Conservation (phyloP, 176 grass and related monocot genomes). For the Aegilops tauschii region DNA sequence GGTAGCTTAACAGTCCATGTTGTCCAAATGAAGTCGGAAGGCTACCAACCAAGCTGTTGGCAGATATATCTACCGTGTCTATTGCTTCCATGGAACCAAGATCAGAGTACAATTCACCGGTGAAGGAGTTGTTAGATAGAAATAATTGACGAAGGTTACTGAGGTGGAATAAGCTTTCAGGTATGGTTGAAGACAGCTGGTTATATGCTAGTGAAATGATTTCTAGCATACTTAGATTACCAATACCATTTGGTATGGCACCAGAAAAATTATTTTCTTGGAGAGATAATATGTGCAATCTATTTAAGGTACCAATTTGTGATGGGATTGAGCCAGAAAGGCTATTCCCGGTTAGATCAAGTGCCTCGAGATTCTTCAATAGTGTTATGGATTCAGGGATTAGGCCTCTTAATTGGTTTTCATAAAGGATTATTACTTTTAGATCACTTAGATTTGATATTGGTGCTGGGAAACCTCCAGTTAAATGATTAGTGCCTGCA, state of each 20-base stretch:
- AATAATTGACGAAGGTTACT: neutral
- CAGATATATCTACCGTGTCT: neutral
- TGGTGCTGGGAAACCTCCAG: neutral
- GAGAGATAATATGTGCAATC: neutral
- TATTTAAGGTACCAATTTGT: neutral
- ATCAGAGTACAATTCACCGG: neutral
- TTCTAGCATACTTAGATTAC: neutral
- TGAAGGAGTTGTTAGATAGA: neutral
- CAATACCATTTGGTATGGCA: neutral
- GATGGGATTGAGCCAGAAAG: neutral
- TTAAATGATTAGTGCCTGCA: neutral
- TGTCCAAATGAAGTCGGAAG: neutral
- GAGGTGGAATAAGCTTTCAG: neutral
- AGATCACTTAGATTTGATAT: neutral
- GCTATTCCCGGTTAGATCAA: neutral
- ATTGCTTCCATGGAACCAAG: neutral
- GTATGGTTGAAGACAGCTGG: neutral
- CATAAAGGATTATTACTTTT: fast-evolving
- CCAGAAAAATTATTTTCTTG: neutral
- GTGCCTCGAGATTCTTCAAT: neutral
- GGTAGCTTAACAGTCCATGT: neutral
- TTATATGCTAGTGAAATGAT: neutral
- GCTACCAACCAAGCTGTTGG: neutral
- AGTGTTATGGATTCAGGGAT: neutral
- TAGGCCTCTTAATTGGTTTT: neutral